These are phyloP conservation scores for Cunninghamia lanceolata DNA, from an alignment of 75 land plant genomes.

Conservation along the genomic window DNA sequence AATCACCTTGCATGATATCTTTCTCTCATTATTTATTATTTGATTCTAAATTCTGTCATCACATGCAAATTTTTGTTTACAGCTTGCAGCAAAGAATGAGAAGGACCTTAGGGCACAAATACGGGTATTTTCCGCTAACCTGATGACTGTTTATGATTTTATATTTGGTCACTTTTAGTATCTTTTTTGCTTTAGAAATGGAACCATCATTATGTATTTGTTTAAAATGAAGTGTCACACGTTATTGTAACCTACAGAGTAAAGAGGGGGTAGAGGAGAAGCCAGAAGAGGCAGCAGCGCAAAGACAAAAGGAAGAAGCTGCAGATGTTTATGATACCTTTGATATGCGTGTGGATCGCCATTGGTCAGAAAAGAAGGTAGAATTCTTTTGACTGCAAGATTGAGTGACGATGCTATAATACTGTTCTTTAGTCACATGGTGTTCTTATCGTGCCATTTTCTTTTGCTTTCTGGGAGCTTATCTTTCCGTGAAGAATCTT, in stretches of 20 bases:
- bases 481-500: not conserved
- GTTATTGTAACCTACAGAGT: constrained; percentile 12
- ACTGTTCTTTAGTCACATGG: not conserved
- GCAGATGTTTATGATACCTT: constrained; percentile 88
- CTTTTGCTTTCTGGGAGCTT: not conserved
- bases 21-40: not conserved
- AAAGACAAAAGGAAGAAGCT: constrained; percentile 71
- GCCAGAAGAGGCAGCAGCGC: constrained; percentile 90
- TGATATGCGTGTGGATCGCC: constrained; percentile 97
- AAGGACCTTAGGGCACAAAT: constrained; percentile 83
- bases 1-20: not conserved
- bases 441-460: not conserved
- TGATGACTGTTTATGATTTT: not conserved
- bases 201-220: not conserved
- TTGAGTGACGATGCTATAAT: not conserved
- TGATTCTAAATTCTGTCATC: not conserved
- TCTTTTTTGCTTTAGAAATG: not conserved
- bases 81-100: constrained; percentile 88
- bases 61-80: not conserved
- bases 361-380: constrained; percentile 94
- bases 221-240: not conserved
- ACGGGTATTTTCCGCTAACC: constrained; percentile 28
- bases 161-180: not conserved
- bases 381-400: not conserved
- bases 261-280: constrained; percentile 88